Evolutionary conservation across 768 basidiomycete species (phyloP).

Genomic region (Mycena amicta): DNA sequence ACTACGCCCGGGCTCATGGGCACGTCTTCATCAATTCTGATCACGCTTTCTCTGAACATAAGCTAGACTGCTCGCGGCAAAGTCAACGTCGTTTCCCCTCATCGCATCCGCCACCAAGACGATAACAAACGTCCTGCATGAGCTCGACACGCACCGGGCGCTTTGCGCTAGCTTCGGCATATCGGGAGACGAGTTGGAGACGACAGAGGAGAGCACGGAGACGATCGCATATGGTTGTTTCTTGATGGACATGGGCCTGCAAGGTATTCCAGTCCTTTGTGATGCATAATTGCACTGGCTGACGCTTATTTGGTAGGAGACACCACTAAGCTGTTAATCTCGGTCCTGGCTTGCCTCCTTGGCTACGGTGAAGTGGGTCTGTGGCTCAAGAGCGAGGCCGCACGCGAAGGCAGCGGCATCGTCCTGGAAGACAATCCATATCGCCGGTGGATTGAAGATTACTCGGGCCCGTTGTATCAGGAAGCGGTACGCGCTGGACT

Average conservation of each 20-base stretch:
- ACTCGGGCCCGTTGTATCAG: conserved; percentile 72
- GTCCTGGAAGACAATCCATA: conserved; percentile 73
- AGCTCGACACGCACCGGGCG: conserved; percentile 69
- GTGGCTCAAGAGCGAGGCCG: conserved; percentile 68
- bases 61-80: conserved; percentile 74
- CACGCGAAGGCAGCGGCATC: conserved; percentile 43
- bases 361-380: conserved; percentile 93
- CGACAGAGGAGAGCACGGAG: conserved; percentile 64
- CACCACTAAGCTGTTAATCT: conserved; percentile 70
- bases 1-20: conserved; percentile 85
- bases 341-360: conserved; percentile 81
- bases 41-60: background rate
- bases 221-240: conserved; percentile 89
- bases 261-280: conserved; percentile 43
- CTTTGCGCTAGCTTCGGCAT: conserved; percentile 78
- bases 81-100: conserved; percentile 62
- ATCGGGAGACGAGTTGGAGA: conserved; percentile 57
- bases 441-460: conserved; percentile 76
- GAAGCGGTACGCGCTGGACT: conserved; percentile 71
- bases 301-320: conserved; percentile 64
- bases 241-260: conserved; percentile 76
- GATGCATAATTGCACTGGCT: background rate
- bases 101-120: conserved; percentile 68
- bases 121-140: conserved; percentile 64
- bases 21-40: conserved; percentile 30